Percentiles rank a stretch among this genome's conserved stretches.
Evolutionary conservation across 352 stramenopile genomes (phyloP).

Genomic region (Phytophthora tubulina): DNA sequence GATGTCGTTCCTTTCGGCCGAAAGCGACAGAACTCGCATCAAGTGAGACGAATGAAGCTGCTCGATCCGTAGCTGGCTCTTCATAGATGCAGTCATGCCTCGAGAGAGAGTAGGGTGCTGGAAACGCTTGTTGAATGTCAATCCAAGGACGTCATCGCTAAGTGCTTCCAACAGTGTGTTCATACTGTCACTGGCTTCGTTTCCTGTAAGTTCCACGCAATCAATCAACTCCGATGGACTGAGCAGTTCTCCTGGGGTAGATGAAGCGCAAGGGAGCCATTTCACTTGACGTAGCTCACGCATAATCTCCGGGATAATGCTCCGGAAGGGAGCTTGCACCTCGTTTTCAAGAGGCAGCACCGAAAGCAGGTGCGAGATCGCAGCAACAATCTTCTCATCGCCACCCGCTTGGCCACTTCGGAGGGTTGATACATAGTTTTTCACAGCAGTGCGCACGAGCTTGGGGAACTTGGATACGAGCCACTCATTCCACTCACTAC

Average conservation of each 20-base stretch:
- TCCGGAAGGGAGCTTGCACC: conserved; percentile 75
- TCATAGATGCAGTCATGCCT: conserved; percentile 54
- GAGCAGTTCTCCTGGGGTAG: conserved; percentile 16
- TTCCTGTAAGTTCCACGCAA: conserved; percentile 32
- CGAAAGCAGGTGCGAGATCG: conserved; percentile 51
- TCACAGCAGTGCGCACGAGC: conserved; percentile 53
- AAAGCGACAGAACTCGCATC: conserved; percentile 59
- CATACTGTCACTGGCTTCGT: conserved; percentile 25
- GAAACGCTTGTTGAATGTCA: conserved; percentile 61
- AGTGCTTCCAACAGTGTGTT: conserved; percentile 25
- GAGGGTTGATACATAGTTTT: conserved; percentile 34
- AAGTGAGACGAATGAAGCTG: conserved; percentile 70
- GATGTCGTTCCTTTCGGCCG: conserved; percentile 45
- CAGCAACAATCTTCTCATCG: conserved; percentile 20
- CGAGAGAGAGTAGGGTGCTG: conserved; percentile 56
- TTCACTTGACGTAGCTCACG: conserved; percentile 59
- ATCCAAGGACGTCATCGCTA: conserved; percentile 35
- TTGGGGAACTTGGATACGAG: conserved; percentile 76
- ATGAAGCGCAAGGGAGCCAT: conserved; percentile 50
- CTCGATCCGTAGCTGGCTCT: conserved; percentile 72
- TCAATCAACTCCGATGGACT: conserved; percentile 61
- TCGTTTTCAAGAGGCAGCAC: conserved; percentile 78
- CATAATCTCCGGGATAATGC: conserved; percentile 68
- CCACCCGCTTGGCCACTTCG: not conserved
- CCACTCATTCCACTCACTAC: conserved; percentile 91